Percentiles rank a stretch among this genome's conserved stretches.
Evolutionary conservation across 2,329 filamentous ascomycete species (phyloP).

Genomic region (Fusarium sp.): DNA sequence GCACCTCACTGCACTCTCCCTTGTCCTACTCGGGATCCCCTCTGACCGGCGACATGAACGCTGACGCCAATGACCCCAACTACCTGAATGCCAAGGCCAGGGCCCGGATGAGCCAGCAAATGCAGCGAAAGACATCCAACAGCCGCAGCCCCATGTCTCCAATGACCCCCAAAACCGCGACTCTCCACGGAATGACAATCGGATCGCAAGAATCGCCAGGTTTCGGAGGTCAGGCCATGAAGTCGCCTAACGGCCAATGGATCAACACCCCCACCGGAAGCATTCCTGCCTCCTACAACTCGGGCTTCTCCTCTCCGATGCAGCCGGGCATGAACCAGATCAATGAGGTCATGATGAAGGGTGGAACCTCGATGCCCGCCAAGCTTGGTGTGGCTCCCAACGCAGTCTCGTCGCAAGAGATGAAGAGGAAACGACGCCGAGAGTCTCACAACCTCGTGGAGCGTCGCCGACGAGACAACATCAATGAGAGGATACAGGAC

Average conservation of each 20-base stretch:
- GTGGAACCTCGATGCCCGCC: slow-evolving; percentile 87
- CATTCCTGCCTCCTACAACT: slow-evolving; percentile 86
- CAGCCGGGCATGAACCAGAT: slow-evolving; percentile 79
- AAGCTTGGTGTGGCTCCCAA: slow-evolving; percentile 73
- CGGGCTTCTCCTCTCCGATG: slow-evolving; percentile 86
- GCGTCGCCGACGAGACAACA: slow-evolving; percentile 93
- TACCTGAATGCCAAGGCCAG: slow-evolving; percentile 72
- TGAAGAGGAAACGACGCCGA: slow-evolving; percentile 88
- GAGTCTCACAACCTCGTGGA: slow-evolving; percentile 98
- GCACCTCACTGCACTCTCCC: slow-evolving; percentile 58
- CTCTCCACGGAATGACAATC: slow-evolving; percentile 77
- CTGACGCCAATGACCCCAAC: slow-evolving; percentile 61
- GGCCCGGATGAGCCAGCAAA: slow-evolving; percentile 68
- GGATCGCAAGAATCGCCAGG: slow-evolving; percentile 73
- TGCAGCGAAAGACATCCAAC: slow-evolving; percentile 80
- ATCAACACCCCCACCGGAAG: slow-evolving; percentile 83
- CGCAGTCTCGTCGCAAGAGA: slow-evolving; percentile 83
- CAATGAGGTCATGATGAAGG: slow-evolving; percentile 88
- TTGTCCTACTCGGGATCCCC: slow-evolving; percentile 54
- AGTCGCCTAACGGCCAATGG: slow-evolving; percentile 89
- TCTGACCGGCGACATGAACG: slow-evolving; percentile 59
- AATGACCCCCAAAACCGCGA: slow-evolving; percentile 87
- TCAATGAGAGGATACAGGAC: slow-evolving; percentile 98
- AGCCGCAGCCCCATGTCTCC: slow-evolving; percentile 70
- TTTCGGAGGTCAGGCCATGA: slow-evolving; percentile 84